These are phyloP conservation scores for Sclerospora graminicola DNA, from an alignment of 352 stramenopile genomes.

Conservation along the genomic window DNA sequence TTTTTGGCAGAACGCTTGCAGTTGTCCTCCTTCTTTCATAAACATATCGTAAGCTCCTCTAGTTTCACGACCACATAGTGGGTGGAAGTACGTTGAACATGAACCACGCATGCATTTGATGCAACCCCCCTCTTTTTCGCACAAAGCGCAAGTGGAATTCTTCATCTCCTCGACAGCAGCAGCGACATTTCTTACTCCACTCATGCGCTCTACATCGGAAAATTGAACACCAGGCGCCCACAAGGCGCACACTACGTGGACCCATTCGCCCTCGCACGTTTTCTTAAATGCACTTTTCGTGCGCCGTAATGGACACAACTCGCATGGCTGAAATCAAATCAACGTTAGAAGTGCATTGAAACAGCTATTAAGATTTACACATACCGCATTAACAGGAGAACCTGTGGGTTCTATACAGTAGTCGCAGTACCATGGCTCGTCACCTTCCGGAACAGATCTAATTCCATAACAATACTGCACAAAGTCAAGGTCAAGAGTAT, in stretches of 20 bases:
- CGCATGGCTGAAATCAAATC: conserved; percentile 39
- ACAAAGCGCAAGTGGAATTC: conserved; percentile 46
- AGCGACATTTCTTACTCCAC: conserved; percentile 61
- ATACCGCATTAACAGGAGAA: conserved; percentile 39
- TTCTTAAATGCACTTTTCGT: conserved; percentile 75
- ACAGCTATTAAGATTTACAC: conserved; percentile 1
- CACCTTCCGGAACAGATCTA: conserved; percentile 61
- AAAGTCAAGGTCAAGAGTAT: conserved; percentile 4
- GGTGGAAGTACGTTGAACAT: conserved; percentile 70
- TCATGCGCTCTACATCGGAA: conserved; percentile 76
- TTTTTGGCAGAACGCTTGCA: conserved; percentile 73
- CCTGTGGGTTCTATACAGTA: conserved; percentile 42
- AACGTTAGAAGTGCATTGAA: conserved; percentile 1
- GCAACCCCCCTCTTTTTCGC: conserved; percentile 55
- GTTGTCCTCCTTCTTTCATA: conserved; percentile 81
- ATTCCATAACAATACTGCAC: conserved; percentile 84
- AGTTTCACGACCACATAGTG: conserved; percentile 73
- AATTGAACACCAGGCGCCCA: conserved; percentile 83
- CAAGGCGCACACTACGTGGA: conserved; percentile 80
- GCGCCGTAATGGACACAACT: conserved; percentile 66
- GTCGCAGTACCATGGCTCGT: conserved; percentile 81
- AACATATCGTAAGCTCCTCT: conserved; percentile 82
- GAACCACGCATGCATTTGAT: conserved; percentile 76
- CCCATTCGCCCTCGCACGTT: conserved; percentile 66
- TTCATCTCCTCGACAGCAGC: conserved; percentile 61